Evolutionary conservation across 2,329 filamentous ascomycete genomes (phyloP), one percentile per base, ranked within the genome.

Genomic region (Neurospora sp.): DNA sequence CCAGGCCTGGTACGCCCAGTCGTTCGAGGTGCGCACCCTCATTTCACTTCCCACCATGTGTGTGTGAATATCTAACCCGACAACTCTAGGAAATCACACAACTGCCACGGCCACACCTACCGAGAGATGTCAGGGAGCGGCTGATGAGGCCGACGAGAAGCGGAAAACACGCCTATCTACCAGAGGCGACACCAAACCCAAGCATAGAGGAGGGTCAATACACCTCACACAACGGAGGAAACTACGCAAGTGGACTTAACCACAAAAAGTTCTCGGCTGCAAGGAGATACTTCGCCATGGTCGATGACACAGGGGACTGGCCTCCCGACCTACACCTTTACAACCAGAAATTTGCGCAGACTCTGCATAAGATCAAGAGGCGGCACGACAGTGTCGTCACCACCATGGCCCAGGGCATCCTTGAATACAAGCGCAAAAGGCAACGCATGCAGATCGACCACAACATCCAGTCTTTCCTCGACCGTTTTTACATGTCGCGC

Each of bases 401-500:
- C 19, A 99, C 96, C 8, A 96, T 99, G 81, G 96, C 96, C 6
- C 95, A 99, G 81, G 96, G 96, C 71, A 97, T 99, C 74, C 87
- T 98, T 71, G 96, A 99, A 82, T 99, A 97, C 86, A 99, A 99
- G 83, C 92, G 95, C 69, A 95, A 91, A 79, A 89, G 93, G 72
- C 96, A 99, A 85, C 89, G 96, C 69, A 96, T 98, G 91, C 96
- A 98, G 79, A 99, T 99, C 77, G 96, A 98, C 82, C 91, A 94
- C 79, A 96, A 94, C 76, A 97, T 99, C 71, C 96, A 99, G 80
- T 91, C 93, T 69, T 99, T 99, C 84, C 88, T 99, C 74, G 96
- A 99, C 82, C 92, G 96, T 71, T 99, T 99, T 82, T 99, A 99
- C 85, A 99, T 99, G 96, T 97, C 94, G 65, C 92, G 96, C 73